Percentiles rank a stretch among this genome's conserved stretches.
phyloP scores from a whole-genome alignment of 129 eudicot genomes.

The Deinandra increscens region DNA sequence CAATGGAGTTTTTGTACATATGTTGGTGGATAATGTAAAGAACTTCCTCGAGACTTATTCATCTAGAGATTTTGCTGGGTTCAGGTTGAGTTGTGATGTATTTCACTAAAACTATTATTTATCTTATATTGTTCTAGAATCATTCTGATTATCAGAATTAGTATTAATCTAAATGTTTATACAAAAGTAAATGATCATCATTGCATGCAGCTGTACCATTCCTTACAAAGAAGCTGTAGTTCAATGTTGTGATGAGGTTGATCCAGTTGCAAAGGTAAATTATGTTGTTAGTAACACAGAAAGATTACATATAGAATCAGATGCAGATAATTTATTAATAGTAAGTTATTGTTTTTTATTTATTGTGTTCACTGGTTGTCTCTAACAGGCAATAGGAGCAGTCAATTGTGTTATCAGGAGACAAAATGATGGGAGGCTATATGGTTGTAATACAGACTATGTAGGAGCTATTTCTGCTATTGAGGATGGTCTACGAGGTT shows the following conservation, averaged over 20 bases:
- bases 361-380: slow-evolving; percentile 17
- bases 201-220: slow-evolving; percentile 78
- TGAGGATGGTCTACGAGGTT: slow-evolving; percentile 84
- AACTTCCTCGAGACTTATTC: slow-evolving; percentile 73
- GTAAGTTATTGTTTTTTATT: not conserved
- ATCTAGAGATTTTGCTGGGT: slow-evolving; percentile 83
- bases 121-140: slow-evolving; percentile 14
- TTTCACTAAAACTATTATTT: not conserved
- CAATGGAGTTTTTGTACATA: slow-evolving; percentile 76
- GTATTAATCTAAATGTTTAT: slow-evolving; percentile 9
- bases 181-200: slow-evolving; percentile 8
- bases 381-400: slow-evolving; percentile 83
- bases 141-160: not conserved
- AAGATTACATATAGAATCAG: no score
- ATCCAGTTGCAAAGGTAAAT: slow-evolving; percentile 86
- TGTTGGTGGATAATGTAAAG: slow-evolving; percentile 75
- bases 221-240: slow-evolving; percentile 84
- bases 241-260: slow-evolving; percentile 78
- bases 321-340: slow-evolving; percentile 17
- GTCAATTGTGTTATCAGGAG: slow-evolving; percentile 71
- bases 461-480: slow-evolving; percentile 93
- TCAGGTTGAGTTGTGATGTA: slow-evolving; percentile 52
- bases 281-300: not conserved
- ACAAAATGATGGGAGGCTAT: slow-evolving; percentile 68
- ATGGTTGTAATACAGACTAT: slow-evolving; percentile 90